Base-by-base conservation (phyloP, 768 basidiomycete species). In the Lentinula sp. region DNA sequence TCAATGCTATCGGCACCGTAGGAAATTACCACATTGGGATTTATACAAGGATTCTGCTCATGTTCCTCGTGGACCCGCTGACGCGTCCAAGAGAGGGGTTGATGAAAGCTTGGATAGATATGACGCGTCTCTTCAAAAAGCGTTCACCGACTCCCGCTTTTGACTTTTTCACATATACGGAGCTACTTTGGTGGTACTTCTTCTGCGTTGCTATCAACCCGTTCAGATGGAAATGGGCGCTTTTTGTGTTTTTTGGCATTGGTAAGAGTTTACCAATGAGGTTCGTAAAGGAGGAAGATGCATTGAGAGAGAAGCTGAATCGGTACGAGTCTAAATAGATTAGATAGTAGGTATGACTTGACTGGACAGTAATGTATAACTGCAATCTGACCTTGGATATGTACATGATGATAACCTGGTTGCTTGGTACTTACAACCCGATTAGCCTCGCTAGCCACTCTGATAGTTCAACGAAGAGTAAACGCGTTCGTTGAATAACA, bases 61-160 rank as follows among this genome's bases (percentile, higher is more conserved):
- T 76, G 2, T 75, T 82, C 49, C 74, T 83, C 28, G 71, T 81
- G 63, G 80, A 83, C 66, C 61, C 70, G n/a, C 67, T 66, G 45
- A 77, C 81, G 0, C 72, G 79, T 0, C 82, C 81, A 0, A 62
- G 69, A 11, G 70, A 75, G 2, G 75, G 77, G 55, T 80, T 81
- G 64, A 82, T 81, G 82, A 79, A 80, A 68, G 73, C 82, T 11
- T 84, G 82, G 82, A 82, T 85, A 32, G 81, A 83, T 67, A 71
- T 75, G 34, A 69, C 82, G 32, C 74, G 78, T 18, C 83, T 78
- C 68, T 64, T 84, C 67, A 83, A 84, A 70, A 71, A 73, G 18
- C 57, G 54, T 18, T 45, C 60, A 8, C 51, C 51, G 7, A 61
- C 60, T 16, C 52, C 60, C 5, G 60, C 60, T 23, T 70, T 84